Conservation (phyloP, 1,284 basidiomycete species). For the Irpex sp. region DNA sequence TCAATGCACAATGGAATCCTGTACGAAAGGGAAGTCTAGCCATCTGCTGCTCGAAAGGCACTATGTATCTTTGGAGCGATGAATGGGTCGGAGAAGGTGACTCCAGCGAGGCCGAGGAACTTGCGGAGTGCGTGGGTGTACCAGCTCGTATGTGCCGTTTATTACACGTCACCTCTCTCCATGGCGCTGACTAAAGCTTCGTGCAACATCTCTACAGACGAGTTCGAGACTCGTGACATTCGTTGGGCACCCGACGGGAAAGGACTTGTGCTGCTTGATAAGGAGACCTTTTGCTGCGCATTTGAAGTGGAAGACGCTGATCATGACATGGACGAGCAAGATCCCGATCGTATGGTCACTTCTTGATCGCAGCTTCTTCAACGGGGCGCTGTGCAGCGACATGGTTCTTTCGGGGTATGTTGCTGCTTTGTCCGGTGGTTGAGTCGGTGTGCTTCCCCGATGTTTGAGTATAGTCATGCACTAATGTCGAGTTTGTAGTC, state of each 20-base stretch:
- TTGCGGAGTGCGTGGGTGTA: slow-evolving; percentile 79
- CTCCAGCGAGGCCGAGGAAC: slow-evolving; percentile 50
- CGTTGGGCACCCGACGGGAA: slow-evolving; percentile 84
- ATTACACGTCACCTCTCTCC: background rate
- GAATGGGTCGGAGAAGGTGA: slow-evolving; percentile 74
- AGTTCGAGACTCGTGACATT: slow-evolving; percentile 62
- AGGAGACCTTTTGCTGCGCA: slow-evolving; percentile 78
- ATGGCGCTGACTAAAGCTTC: background rate
- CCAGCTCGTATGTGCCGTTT: slow-evolving; percentile 58
- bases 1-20: slow-evolving; percentile 74
- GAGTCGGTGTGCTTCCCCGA: background rate
- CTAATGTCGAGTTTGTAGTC: background rate
- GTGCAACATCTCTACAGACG: slow-evolving; percentile 35
- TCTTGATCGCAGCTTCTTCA: background rate
- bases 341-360: background rate
- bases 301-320: slow-evolving; percentile 69
- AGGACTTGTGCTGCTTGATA: slow-evolving; percentile 67
- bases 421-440: background rate
- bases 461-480: background rate
- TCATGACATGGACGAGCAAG: slow-evolving; percentile 9
- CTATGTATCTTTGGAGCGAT: slow-evolving; percentile 79
- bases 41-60: slow-evolving; percentile 64
- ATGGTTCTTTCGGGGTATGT: background rate
- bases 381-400: background rate
- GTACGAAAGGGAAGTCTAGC: slow-evolving; percentile 64